These are phyloP conservation scores for Rosa chinensis DNA, from an alignment of 306 rosid species.

Conservation along the genomic window DNA sequence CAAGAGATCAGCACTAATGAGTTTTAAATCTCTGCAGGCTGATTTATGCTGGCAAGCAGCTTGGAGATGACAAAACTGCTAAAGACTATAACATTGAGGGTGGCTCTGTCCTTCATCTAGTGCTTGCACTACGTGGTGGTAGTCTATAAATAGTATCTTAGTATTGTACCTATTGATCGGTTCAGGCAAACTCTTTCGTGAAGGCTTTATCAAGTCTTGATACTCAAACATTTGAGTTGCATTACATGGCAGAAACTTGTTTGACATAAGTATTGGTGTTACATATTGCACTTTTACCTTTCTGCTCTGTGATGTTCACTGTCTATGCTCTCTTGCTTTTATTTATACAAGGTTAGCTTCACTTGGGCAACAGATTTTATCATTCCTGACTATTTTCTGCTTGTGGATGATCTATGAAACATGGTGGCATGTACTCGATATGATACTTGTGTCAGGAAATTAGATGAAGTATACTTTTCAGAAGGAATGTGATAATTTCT, in stretches of 20 bases:
- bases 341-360: not conserved
- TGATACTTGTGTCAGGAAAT: not conserved
- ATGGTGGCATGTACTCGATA: not conserved
- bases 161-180: not conserved
- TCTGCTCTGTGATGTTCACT: not conserved
- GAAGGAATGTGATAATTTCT: not conserved
- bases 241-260: too few species aligned
- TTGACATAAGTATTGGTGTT: slow-evolving; percentile 1
- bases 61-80: slow-evolving; percentile 97
- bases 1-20: not conserved
- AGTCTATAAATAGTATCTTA: slow-evolving; percentile 20
- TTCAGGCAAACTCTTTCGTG: not conserved
- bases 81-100: slow-evolving; percentile 98
- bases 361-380: not conserved
- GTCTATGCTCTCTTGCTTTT: not conserved
- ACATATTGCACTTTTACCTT: not conserved
- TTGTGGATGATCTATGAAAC: not conserved
- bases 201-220: not conserved
- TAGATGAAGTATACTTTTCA: not conserved
- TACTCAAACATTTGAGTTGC: slow-evolving; percentile 13
- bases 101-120: slow-evolving; percentile 95
- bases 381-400: not conserved
- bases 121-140: slow-evolving; percentile 95
- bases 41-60: slow-evolving; percentile 96
- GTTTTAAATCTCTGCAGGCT: slow-evolving; percentile 56